phyloP scores from a whole-genome alignment of 768 basidiomycete species.

The Hydnomerulius pinastri region DNA sequence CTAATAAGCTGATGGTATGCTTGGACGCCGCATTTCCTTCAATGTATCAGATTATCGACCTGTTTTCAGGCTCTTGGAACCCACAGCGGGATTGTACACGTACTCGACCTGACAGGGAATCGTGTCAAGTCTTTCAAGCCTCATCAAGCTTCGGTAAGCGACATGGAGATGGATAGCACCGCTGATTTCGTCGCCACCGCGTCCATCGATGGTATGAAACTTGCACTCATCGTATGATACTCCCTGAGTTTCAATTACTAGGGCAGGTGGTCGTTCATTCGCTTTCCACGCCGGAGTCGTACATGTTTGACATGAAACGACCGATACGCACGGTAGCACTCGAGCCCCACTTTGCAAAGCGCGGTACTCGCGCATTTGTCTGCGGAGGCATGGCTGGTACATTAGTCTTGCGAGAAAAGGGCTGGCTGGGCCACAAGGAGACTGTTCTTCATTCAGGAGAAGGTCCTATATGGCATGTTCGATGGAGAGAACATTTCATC shows the following conservation, averaged over 20 bases:
- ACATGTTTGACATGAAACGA: constrained; percentile 87
- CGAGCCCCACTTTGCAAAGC: constrained; percentile 87
- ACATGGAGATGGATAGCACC: constrained; percentile 81
- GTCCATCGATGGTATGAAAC: constrained; percentile 81
- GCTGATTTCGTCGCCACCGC: constrained; percentile 91
- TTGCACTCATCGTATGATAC: constrained; percentile 48
- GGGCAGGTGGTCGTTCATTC: constrained; percentile 92
- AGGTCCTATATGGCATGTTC: constrained; percentile 91
- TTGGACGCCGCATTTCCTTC: neutral
- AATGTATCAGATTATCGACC: neutral
- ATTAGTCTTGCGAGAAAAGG: constrained; percentile 88
- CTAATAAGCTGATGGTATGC: constrained; percentile 69
- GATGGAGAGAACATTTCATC: constrained; percentile 85
- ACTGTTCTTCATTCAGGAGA: constrained; percentile 80
- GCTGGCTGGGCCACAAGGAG: constrained; percentile 95
- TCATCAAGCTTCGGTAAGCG: constrained; percentile 84
- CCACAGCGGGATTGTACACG: constrained; percentile 89
- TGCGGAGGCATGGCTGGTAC: constrained; percentile 91
- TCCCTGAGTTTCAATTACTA: constrained; percentile 44
- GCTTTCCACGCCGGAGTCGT: constrained; percentile 73
- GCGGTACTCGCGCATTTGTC: constrained; percentile 75
- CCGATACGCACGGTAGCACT: constrained; percentile 89
- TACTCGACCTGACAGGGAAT: constrained; percentile 76
- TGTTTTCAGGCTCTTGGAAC: constrained; percentile 80
- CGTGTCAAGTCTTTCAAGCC: constrained; percentile 89